Evolutionary conservation across 192 early-diverging fungal species (phyloP).

Genomic region (Entrophospora sp.): DNA sequence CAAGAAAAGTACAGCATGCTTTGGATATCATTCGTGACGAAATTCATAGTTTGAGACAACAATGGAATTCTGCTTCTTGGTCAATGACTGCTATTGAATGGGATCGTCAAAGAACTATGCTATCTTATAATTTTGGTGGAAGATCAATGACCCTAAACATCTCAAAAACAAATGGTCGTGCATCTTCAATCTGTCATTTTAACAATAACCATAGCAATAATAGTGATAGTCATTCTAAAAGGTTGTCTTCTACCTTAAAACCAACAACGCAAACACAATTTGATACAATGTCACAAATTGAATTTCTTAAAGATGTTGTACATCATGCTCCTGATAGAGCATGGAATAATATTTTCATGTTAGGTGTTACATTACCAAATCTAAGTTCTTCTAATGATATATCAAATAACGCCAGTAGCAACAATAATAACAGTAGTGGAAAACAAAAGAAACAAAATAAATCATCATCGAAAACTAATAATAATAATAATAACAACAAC

Average conservation of each 20-base stretch:
- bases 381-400: neutral
- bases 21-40: slow-evolving; percentile 16
- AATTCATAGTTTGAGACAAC: slow-evolving; percentile 11
- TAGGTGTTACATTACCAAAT: slow-evolving; percentile 3
- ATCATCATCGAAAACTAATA: neutral
- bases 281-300: slow-evolving; percentile 17
- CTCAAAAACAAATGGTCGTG: neutral
- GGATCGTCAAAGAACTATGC: slow-evolving; percentile 23
- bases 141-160: neutral
- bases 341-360: slow-evolving; percentile 12
- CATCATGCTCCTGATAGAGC: slow-evolving; percentile 17
- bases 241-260: no score
- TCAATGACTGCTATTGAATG: slow-evolving; percentile 21
- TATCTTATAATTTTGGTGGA: slow-evolving; percentile 19
- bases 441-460: slow-evolving; percentile 8
- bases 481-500: no score
- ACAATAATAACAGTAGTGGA: neutral
- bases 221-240: neutral
- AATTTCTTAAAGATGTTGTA: slow-evolving; percentile 1
- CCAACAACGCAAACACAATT: neutral
- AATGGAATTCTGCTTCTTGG: slow-evolving; percentile 21
- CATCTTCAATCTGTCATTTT: slow-evolving; percentile 5
- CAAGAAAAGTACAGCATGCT: slow-evolving; percentile 7
- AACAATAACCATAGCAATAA: neutral
- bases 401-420: neutral